Evolutionary conservation across 371 early-diverging fungal genomes (phyloP), one percentile per base, ranked within the genome.

Genomic region (Actinomucor elegans): DNA sequence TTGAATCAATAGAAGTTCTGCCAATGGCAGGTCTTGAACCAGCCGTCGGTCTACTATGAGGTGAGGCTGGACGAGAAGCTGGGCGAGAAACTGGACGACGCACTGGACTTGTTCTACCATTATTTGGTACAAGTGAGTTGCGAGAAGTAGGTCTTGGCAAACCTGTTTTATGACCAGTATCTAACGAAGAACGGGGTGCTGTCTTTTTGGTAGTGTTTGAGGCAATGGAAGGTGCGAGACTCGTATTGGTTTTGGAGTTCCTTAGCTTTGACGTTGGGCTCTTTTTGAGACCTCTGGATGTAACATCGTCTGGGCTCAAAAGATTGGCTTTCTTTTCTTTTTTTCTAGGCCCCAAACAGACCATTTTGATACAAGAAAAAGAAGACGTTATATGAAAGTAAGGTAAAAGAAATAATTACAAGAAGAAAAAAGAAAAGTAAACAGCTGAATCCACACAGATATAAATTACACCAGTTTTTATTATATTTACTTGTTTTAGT

Each of bases 341-440:
- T 36, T 63, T 63, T 31, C 64, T 57, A 23, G 64, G 64, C 5
- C 64, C 64, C 29, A 63, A 27, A 29, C 64, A 63, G 31, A 57
- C 58, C 64, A 63, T 63, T 5, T 27, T 38, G 38, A 26, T 18
- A 32, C n/a, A 24, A 35, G 17, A 4, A 26, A 21, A 28, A 49
- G 32, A 37, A 20, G 14, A 60, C 42, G 41, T 11, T 33, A 15
- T 15, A 32, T n/a, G 28, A 46, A 48, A 44, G 33, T 26, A 48
- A 56, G 28, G 33, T 36, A 37, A 42, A 31, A 33, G 29, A 44
- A 33, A 32, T 34, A 43, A 56, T 32, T 14, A 43, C 31, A 47
- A 37, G 23, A 51, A 37, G 20, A 26, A 48, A 48, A 48, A 33
- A n/a, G n/a, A n/a, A n/a, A n/a, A n/a, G n/a, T n/a, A n/a, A n/a